A percentile compares a stretch with the other conserved stretches of the same genome.
Evolutionary conservation across 148 eudicot genomes (phyloP).

Genomic region (Dysphania ambrosioides): DNA sequence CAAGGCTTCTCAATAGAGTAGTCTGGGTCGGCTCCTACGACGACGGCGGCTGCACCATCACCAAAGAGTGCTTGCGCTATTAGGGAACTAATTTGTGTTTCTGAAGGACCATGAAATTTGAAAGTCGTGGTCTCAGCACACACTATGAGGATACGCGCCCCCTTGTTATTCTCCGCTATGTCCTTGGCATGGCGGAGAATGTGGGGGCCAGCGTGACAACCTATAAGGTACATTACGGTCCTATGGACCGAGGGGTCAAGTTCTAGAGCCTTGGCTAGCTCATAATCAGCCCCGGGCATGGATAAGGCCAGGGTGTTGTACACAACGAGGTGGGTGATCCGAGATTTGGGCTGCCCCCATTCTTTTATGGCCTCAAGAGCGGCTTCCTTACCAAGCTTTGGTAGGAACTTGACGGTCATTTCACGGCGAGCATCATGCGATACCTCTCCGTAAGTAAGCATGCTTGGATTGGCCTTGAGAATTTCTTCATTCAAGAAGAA

Average conservation of each 20-base stretch:
- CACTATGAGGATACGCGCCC: conserved; percentile 21
- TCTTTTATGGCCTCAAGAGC: conserved; percentile 26
- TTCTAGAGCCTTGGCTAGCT: conserved; percentile 27
- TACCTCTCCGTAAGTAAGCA: conserved; percentile 10
- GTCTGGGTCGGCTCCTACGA: conserved; percentile 25
- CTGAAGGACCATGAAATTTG: conserved; percentile 29
- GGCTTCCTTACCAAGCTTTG: conserved; percentile 28
- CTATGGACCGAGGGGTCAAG: conserved; percentile 27
- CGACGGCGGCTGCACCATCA: conserved; percentile 29
- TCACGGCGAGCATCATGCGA: conserved; percentile 28
- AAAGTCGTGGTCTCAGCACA: conserved; percentile 24
- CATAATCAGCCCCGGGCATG: conserved; percentile 35
- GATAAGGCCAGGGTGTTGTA: conserved; percentile 32
- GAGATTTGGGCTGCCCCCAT: too few relatives aligned
- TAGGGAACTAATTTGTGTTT: conserved; percentile 18
- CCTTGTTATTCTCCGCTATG: conserved; percentile 27
- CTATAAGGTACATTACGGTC: conserved; percentile 27
- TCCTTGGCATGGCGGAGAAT: conserved; percentile 26
- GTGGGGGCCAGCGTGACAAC: conserved; percentile 33
- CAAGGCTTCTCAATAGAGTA: conserved; percentile 15
- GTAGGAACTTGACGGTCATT: conserved; percentile 23
- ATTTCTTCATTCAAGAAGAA: conserved; percentile 25
- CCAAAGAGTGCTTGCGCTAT: conserved; percentile 24
- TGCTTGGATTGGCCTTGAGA: conserved; percentile 28
- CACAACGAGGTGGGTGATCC: conserved; percentile 28